Conservation (phyloP, 1,284 basidiomycete genomes). For the Moesziomyces globuligerus region DNA sequence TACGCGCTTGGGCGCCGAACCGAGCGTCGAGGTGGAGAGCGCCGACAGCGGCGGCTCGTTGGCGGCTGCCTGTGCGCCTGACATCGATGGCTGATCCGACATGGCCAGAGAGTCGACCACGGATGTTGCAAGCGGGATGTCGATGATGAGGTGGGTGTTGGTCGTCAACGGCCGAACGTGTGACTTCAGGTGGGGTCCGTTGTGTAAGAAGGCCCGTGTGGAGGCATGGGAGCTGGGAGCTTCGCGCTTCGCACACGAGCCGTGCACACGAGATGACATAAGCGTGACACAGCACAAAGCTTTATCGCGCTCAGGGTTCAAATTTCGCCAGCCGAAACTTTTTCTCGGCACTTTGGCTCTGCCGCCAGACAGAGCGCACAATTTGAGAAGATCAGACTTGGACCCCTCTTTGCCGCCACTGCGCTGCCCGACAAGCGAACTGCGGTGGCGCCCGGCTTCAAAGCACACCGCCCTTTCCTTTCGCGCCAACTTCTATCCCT, state of each 20-base stretch:
- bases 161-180: no score
- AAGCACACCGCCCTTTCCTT: neutral
- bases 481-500: no score
- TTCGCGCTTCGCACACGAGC: neutral
- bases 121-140: no score
- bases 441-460: no score
- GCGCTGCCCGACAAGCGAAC: no score
- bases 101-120: neutral
- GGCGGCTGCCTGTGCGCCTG: constrained; percentile 6
- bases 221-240: constrained; percentile 16
- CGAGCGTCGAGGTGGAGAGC: constrained; percentile 25
- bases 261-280: constrained; percentile 6
- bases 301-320: constrained; percentile 30
- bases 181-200: constrained; percentile 1
- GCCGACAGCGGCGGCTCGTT: constrained; percentile 33
- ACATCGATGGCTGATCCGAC: constrained; percentile 8
- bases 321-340: constrained; percentile 14
- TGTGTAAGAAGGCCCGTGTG: constrained; percentile 15
- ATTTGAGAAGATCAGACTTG: neutral
- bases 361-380: constrained; percentile 1
- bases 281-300: constrained; percentile 15
- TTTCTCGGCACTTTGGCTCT: neutral
- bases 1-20: constrained; percentile 42
- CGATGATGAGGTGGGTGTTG: neutral
- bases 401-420: neutral